These are phyloP conservation scores for Rhodosporidiobolus sp. DNA, from an alignment of 768 basidiomycete genomes.

Conservation along the genomic window DNA sequence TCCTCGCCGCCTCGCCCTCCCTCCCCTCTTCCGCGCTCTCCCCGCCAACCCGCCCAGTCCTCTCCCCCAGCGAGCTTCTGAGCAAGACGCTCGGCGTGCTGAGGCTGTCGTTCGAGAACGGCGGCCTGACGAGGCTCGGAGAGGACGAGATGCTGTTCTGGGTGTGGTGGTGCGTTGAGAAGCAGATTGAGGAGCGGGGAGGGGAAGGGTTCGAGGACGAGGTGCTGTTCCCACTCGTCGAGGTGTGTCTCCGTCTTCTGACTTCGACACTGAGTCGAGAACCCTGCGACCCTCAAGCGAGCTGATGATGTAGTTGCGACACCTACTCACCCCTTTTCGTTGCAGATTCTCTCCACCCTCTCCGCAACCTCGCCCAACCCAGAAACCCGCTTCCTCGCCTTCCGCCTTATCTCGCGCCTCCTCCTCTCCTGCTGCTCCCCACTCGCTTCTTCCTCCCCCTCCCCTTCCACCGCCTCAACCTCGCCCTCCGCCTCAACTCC, in stretches of 20 bases:
- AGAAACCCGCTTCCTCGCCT: constrained; percentile 8
- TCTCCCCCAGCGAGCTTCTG: background rate
- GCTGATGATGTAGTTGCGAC: no score
- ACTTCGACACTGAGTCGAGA: no score
- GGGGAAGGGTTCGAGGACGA: background rate
- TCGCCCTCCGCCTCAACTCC: background rate
- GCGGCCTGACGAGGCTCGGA: background rate
- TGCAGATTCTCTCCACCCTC: constrained; percentile 13
- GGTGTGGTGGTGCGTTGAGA: background rate
- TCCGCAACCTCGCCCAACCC: background rate
- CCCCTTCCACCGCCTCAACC: background rate
- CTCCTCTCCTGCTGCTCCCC: background rate
- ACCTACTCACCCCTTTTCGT: background rate
- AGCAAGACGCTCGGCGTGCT: background rate
- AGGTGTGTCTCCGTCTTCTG: background rate
- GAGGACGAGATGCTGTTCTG: constrained; percentile 9
- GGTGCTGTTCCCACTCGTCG: background rate
- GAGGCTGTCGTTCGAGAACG: no score
- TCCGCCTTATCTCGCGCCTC: background rate
- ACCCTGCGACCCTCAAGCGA: no score
- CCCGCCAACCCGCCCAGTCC: no score
- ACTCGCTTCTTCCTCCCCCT: background rate
- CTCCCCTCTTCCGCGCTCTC: background rate
- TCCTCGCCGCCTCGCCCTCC: background rate
- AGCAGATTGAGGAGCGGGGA: background rate